phyloP scores from a whole-genome alignment of 1,139 yeast genomes.

The Zygoascus meyerae region DNA sequence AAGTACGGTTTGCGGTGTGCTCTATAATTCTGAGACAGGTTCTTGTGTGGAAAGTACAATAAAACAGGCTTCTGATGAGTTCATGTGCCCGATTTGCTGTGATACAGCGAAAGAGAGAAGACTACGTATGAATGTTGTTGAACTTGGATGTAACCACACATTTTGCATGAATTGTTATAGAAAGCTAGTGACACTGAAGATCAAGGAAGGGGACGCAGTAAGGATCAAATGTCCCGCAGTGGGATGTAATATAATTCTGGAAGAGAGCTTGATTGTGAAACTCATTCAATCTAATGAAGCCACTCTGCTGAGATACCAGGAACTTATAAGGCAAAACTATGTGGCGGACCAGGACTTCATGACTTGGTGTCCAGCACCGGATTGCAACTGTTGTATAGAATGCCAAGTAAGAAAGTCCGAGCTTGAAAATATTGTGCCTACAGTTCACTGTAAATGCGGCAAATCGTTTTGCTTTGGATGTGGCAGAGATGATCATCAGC shows the following conservation, averaged over 20 bases:
- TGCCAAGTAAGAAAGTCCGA: constrained; percentile 36
- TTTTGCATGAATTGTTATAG: constrained; percentile 66
- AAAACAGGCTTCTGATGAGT: constrained; percentile 22
- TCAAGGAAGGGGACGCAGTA: constrained; percentile 46
- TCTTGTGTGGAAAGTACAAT: constrained; percentile 17
- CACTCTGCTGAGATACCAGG: constrained; percentile 23
- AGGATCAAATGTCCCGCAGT: constrained; percentile 59
- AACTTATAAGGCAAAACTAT: constrained; percentile 34
- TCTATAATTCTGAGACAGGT: constrained; percentile 8
- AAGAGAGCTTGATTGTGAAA: constrained; percentile 35
- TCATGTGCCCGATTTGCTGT: constrained; percentile 66
- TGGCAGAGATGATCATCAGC: constrained; percentile 62
- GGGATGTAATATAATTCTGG: constrained; percentile 32
- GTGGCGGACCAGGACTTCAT: constrained; percentile 49
- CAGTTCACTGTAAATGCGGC: constrained; percentile 59
- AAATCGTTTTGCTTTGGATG: constrained; percentile 82
- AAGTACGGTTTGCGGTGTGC: constrained; percentile 47
- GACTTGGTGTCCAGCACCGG: constrained; percentile 86
- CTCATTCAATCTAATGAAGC: constrained; percentile 28
- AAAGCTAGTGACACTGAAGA: constrained; percentile 48
- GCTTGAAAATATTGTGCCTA: constrained; percentile 44
- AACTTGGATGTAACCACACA: constrained; percentile 61
- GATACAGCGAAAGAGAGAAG: constrained; percentile 37
- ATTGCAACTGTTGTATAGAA: constrained; percentile 61
- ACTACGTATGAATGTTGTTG: constrained; percentile 39